Base-by-base conservation (phyloP, 257 asterid species). In the Solanum appendiculatum region DNA sequence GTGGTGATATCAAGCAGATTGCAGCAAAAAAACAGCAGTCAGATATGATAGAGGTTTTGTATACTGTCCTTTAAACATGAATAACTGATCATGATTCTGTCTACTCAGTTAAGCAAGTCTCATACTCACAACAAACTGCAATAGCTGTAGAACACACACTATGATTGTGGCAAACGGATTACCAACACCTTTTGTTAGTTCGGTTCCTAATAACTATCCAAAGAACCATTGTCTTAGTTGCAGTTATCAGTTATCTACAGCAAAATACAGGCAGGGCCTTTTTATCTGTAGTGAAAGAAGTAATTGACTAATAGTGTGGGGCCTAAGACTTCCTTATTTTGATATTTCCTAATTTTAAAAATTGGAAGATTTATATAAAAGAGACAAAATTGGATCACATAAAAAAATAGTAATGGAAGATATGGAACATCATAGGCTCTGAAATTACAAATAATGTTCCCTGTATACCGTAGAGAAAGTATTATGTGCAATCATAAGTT, bases 1-100 rank as follows among this genome's bases (percentile, higher is more conserved):
- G 98, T 92, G 97, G 96, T 89, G 98, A 94, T 80, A 80, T 94
- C 92, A 95, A 94, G 97, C 92, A 89, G 92, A 94, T 95, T 87
- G 15, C 97, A 40, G 88, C 91, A 84, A 95, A 91, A 90, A 93
- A 92, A 73, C 94, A 91, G 87, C 90, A 36, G 86, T 87, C 91
- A 74, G 98, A 92, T 90, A 90, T 95, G 91, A 93, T 94, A 92
- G 93, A 95, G 98, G 98, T 95, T 90, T 89, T 88, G 88, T 89
- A 14, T 25, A 84, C 88, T 86, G 84, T 89, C 89, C 86, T 77
- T 29, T 36, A 46, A 80, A 27, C 42, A 46, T 46, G 85, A 46
- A 44, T 46, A 80, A 21, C 39, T 74, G 34, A 74, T 80, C 42
- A 46, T 16, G 66, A 29, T 51, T 80, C 36, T 5, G 27, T 80